phyloP scores from a whole-genome alignment of 108 stramenopile genomes.

The Cyclotella baltica region DNA sequence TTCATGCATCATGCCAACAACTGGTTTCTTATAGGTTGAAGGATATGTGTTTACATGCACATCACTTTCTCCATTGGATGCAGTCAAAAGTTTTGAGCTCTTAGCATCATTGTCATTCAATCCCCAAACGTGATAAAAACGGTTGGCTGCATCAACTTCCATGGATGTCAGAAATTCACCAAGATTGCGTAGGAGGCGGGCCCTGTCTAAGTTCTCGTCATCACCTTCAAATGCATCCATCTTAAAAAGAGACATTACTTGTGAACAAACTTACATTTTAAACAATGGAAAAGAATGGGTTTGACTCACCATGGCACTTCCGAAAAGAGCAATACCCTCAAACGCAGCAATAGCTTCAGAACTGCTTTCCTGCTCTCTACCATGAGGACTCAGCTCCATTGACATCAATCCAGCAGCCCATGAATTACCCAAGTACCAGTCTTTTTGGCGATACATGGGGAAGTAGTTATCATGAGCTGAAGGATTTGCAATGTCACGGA shows the following conservation, averaged over 20 bases:
- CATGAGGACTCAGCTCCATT: constrained; percentile 83
- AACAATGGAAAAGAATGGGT: background rate
- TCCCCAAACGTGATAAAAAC: constrained; percentile 89
- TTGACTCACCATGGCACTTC: constrained; percentile 69
- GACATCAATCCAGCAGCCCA: constrained; percentile 94
- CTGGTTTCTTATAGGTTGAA: constrained; percentile 55
- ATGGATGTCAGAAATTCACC: constrained; percentile 84
- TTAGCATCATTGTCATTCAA: constrained; percentile 34
- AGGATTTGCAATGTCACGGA: constrained; percentile 95
- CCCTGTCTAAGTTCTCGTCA: constrained; percentile 51
- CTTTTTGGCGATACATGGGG: constrained; percentile 90
- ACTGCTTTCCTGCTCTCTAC: constrained; percentile 94
- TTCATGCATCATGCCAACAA: constrained; percentile 85
- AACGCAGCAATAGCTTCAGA: constrained; percentile 95
- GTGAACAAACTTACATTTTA: background rate
- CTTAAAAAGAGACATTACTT: constrained; percentile 3
- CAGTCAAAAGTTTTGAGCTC: constrained; percentile 6
- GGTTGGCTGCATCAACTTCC: constrained; percentile 83
- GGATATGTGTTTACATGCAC: constrained; percentile 62
- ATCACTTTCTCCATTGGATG: background rate
- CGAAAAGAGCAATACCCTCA: constrained; percentile 91
- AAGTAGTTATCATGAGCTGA: constrained; percentile 81
- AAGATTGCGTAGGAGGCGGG: constrained; percentile 66
- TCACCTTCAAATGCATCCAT: constrained; percentile 53
- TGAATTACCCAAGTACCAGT: constrained; percentile 89